Evolutionary conservation across 2,329 filamentous ascomycete genomes (phyloP).

Genomic region (Aspergillus proliferans): DNA sequence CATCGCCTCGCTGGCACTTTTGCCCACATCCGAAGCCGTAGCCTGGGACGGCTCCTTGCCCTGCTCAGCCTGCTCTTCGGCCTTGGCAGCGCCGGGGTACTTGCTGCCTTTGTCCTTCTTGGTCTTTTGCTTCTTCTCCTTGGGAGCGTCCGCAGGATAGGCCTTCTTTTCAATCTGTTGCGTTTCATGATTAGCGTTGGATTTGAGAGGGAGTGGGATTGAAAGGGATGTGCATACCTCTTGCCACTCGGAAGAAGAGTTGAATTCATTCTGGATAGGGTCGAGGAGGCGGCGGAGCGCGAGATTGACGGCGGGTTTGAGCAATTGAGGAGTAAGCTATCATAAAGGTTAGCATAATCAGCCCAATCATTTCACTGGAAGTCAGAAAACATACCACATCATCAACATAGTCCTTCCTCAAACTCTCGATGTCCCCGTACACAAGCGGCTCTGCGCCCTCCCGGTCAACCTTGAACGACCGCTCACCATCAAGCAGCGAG

Average conservation of each 20-base stretch:
- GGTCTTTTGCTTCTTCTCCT: background rate
- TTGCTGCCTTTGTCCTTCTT: background rate
- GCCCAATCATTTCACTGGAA: background rate
- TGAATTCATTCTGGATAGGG: conserved; percentile 70
- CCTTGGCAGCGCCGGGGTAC: conserved; percentile 34
- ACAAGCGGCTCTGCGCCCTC: conserved; percentile 64
- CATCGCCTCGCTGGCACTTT: background rate
- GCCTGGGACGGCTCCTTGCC: background rate
- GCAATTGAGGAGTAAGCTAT: conserved; percentile 12
- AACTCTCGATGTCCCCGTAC: conserved; percentile 64
- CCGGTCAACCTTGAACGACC: conserved; percentile 62
- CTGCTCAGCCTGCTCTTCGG: background rate
- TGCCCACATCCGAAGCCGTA: background rate
- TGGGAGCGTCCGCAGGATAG: background rate
- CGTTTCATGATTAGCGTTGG: background rate
- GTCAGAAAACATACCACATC: conserved; percentile 57
- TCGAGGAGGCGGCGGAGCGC: conserved; percentile 67
- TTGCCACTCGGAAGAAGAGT: conserved; percentile 71
- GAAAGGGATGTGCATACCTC: conserved; percentile 43
- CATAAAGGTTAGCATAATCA: background rate
- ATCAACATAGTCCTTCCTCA: conserved; percentile 70
- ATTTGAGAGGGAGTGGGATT: background rate
- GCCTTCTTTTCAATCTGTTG: conserved; percentile 42
- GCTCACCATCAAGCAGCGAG: conserved; percentile 33
- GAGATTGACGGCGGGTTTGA: conserved; percentile 76